Base-by-base conservation (phyloP, 1,284 basidiomycete genomes). In the Golubevia sp. region DNA sequence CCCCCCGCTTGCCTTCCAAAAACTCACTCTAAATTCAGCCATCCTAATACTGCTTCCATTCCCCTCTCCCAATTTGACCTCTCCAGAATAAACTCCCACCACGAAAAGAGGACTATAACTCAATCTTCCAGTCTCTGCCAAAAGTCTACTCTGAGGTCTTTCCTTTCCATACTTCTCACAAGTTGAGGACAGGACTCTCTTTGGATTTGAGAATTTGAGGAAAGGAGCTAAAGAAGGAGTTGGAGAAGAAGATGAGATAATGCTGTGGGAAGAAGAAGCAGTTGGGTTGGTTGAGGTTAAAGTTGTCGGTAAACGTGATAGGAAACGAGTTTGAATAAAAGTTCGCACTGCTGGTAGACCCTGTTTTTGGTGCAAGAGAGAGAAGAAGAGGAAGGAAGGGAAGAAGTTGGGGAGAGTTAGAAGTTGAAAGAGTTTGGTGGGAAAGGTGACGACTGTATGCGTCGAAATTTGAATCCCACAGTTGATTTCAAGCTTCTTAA, bases 41-140 rank as follows among this genome's bases (percentile, higher is more conserved):
- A 99, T 99, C 80, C 89, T 90, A 63, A 97, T 86, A 18, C 92
- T 94, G 73, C 90, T 92, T 55, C 97, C 97, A 79, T 94, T 94
- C 6, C 94, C 95, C 85, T 99, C 95, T 13, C 96, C 94, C 2
- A 99, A 88, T 85, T 97, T 90, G 26, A 86, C 73, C 69, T 92
- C 91, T 21, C 88, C 88, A n/a, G 92, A 92, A 84, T 89, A 98
- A 56, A 97, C 91, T 23, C 94, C 96, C 8, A 97, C 91, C 15
- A 97, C 92, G 83, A 93, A 99, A 49, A 97, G 88, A 0, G 96
- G 94, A 5, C 92, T 91, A 74, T 92, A 92, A 2, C 92, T 92
- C 69, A 90, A 88, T 55, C 93, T 89, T 79, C 96, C 96, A 0
- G 94, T 94, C 84, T 98, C 96, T 73, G 92, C 93, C 61, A 99